These are phyloP conservation scores for Ramularia endophylla DNA, from an alignment of 2,329 filamentous ascomycete genomes.

Conservation along the genomic window DNA sequence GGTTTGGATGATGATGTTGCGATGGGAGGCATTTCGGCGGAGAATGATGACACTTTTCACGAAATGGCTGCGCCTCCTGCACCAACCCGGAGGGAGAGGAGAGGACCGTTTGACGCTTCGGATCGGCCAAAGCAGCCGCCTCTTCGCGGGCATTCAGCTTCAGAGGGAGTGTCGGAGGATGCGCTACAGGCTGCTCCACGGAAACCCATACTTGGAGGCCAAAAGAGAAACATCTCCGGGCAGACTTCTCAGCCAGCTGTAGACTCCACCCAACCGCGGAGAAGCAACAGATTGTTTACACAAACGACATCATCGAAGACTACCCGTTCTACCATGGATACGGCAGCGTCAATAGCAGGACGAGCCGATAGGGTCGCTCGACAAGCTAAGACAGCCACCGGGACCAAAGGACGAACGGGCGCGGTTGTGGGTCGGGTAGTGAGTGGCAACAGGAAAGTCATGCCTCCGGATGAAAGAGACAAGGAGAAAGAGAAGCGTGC, in stretches of 20 bases:
- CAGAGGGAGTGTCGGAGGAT: conserved; percentile 34
- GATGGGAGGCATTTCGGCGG: conserved; percentile 24
- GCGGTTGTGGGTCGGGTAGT: conserved; percentile 79
- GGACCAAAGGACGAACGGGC: conserved; percentile 58
- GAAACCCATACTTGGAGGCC: conserved; percentile 39
- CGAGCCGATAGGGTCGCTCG: conserved; percentile 45
- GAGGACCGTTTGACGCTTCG: conserved; percentile 21
- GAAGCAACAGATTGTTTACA: conserved; percentile 49
- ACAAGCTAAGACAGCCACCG: conserved; percentile 60
- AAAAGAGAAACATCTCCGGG: conserved; percentile 90
- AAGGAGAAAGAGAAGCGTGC: conserved; percentile 56
- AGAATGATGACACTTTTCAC: conserved; percentile 20
- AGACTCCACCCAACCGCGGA: conserved; percentile 41
- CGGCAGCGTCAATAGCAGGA: conserved; percentile 48
- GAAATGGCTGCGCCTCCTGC: conserved; percentile 42
- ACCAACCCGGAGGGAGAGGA: conserved; percentile 37
- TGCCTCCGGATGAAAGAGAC: conserved; percentile 42
- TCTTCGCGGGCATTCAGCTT: conserved; percentile 35
- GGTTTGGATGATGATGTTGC: conserved; percentile 36
- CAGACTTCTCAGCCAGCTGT: conserved; percentile 21
- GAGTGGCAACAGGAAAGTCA: conserved; percentile 74
- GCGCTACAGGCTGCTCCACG: conserved; percentile 24
- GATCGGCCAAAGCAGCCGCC: conserved; percentile 31
- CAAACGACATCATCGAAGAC: conserved; percentile 61
- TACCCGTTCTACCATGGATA: conserved; percentile 52